A percentile compares a stretch with the other conserved stretches of the same genome.
Evolutionary conservation across 2,329 filamentous ascomycete species (phyloP).

Genomic region (Capronia coronata): DNA sequence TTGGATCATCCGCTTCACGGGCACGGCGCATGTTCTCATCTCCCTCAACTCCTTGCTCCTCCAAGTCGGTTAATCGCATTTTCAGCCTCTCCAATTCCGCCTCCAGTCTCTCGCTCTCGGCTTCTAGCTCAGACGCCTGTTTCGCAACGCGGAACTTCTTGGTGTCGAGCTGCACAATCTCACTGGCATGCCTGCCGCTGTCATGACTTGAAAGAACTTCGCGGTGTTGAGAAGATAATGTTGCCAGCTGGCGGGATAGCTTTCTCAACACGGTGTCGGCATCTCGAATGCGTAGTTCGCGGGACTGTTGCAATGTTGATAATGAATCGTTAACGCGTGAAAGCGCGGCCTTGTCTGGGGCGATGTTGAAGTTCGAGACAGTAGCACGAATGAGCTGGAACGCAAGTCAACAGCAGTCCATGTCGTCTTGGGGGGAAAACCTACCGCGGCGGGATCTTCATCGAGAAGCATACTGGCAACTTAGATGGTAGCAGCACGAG

Average conservation of each 20-base stretch:
- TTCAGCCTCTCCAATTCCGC: conserved; percentile 69
- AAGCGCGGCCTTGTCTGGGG: conserved; percentile 76
- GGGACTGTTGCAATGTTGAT: conserved; percentile 73
- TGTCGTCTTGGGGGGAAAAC: conserved; percentile 25
- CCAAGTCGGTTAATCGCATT: conserved; percentile 70
- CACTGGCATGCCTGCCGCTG: conserved; percentile 68
- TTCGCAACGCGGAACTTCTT: conserved; percentile 95
- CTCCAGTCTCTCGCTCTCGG: conserved; percentile 87
- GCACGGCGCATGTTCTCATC: conserved; percentile 47
- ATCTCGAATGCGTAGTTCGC: conserved; percentile 67
- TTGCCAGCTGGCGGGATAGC: conserved; percentile 68
- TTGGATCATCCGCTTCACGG: conserved; percentile 46
- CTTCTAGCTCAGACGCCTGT: conserved; percentile 77
- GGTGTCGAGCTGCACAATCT: conserved; percentile 82
- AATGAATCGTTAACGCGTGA: conserved; percentile 78
- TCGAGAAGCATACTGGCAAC: conserved; percentile 77
- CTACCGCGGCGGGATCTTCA: conserved; percentile 80
- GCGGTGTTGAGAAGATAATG: conserved; percentile 66
- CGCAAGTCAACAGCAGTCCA: conserved; percentile 11
- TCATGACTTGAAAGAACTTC: conserved; percentile 68
- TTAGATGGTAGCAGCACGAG: background rate
- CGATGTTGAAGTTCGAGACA: conserved; percentile 89
- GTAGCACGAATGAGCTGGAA: conserved; percentile 81
- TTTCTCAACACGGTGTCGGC: conserved; percentile 62
- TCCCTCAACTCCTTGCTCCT: conserved; percentile 80